phyloP scores from a whole-genome alignment of 1,284 basidiomycete species.

The Peniophora sp. region DNA sequence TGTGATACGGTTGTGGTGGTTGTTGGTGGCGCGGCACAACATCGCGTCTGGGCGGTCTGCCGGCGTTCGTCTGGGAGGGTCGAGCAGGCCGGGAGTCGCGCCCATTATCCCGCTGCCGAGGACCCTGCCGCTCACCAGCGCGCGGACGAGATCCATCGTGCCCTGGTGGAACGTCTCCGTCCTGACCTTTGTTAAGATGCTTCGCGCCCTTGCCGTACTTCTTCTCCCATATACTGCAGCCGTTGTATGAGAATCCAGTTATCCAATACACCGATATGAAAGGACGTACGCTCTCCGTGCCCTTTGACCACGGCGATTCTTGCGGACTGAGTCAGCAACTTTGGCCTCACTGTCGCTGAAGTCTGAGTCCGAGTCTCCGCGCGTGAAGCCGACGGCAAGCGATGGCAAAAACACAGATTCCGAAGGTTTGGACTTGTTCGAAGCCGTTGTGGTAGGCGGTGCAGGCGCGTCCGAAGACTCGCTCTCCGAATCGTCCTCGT shows the following conservation, averaged over 20 bases:
- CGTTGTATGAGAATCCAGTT: conserved; percentile 4
- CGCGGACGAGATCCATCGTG: conserved; percentile 7
- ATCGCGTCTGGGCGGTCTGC: too few species aligned
- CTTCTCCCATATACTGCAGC: conserved; percentile 91
- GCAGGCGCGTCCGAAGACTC: conserved; percentile 13
- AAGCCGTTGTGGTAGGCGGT: conserved; percentile 2
- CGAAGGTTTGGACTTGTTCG: conserved; percentile 11
- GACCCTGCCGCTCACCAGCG: conserved; percentile 9
- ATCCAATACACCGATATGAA: conserved; percentile 2
- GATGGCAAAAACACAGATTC: conserved; percentile 84
- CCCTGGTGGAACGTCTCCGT: conserved; percentile 13
- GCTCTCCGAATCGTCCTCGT: conserved; percentile 17
- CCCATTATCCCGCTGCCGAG: conserved; percentile 1
- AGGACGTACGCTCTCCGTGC: conserved; percentile 81
- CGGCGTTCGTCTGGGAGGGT: too few species aligned
- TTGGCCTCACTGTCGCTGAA: conserved; percentile 62
- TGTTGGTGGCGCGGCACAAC: too few species aligned
- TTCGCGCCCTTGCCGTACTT: conserved; percentile 90
- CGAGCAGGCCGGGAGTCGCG: too few species aligned
- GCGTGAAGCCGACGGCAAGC: conserved; percentile 77
- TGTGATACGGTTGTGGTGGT: too few species aligned
- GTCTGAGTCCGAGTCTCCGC: conserved; percentile 76
- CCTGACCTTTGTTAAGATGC: conserved; percentile 65
- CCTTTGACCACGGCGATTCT: conserved; percentile 88
- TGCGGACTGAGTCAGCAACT: conserved; percentile 43